Evolutionary conservation across 2,329 filamentous ascomycete genomes (phyloP), one percentile per base, ranked within the genome.

Genomic region (Hawksworthiomyces lignivorus): DNA sequence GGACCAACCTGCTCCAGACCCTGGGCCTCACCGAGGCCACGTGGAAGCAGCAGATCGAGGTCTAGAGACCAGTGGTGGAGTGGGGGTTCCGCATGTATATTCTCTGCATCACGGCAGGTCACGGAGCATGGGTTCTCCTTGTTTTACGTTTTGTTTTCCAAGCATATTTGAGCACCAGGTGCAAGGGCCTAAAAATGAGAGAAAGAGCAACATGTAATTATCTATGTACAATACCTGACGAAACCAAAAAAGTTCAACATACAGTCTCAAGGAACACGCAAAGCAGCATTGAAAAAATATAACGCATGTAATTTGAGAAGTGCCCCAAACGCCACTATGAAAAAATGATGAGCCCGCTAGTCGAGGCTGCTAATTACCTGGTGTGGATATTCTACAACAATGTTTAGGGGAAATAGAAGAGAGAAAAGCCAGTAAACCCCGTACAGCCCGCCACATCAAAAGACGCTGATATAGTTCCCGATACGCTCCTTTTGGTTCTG

Each of bases 401-500:
- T 30, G 24, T 34, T 44, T 49, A 50, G 44, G 24, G 41, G 44
- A 42, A 36, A 10, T 32, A 20, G 14, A 19, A 37, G 14, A 31
- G 29, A 20, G 7, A 19, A 36, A 12, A n/a, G 22, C 4, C 10
- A 34, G 14, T 12, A 24, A 14, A 17, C n/a, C n/a, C n/a, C 5
- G 24, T 4, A 12, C 10, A 14, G 7, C 4, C 11, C 15, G 4
- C 7, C 11, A n/a, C n/a, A n/a, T 50, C 54, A 95, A 67, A 98
- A 95, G 48, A 97, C 92, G 66, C 88, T 95, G 63, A 98, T 98
- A 67, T 94, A 98, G 68, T 97, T 98, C 55, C 87, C 85, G 62
- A 98, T 97, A 60, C 92, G 80, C 65, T 98, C 92, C 72, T 98
- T 98, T 68, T 98, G 92, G 71, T 95, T 96, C 68, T 98, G 92